Conservation (phyloP, 768 basidiomycete species). For the Tricholomella constricta region DNA sequence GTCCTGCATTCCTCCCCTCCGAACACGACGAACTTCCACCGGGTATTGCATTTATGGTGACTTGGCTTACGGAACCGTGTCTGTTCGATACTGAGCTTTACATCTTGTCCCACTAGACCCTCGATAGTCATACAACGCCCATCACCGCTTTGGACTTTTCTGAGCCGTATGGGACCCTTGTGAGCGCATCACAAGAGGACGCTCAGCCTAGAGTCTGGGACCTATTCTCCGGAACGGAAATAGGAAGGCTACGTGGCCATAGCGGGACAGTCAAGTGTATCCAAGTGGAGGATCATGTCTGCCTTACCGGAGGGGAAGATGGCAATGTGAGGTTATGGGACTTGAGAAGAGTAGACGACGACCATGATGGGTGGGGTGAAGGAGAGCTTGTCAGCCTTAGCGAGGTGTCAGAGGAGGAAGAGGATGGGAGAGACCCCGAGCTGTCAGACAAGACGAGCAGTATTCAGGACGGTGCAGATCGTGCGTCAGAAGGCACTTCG, state of each 20-base stretch:
- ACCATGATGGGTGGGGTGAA: conserved; percentile 57
- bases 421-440: conserved; percentile 48
- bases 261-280: conserved; percentile 80
- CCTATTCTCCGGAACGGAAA: conserved; percentile 83
- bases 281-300: conserved; percentile 91
- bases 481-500: conserved; percentile 32
- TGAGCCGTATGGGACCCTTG: conserved; percentile 94
- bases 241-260: conserved; percentile 85
- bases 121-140: conserved; percentile 77
- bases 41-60: conserved; percentile 96
- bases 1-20: conserved; percentile 94
- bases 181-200: conserved; percentile 86
- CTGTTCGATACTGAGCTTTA: conserved; percentile 9
- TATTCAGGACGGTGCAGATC: conserved; percentile 40
- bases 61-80: conserved; percentile 7
- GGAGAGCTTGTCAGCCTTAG: conserved; percentile 58
- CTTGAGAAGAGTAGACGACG: conserved; percentile 78
- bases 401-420: conserved; percentile 68
- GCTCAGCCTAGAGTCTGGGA: conserved; percentile 93
- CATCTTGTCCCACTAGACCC: conserved; percentile 52
- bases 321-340: conserved; percentile 90
- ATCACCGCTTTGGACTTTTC: conserved; percentile 92
- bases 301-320: conserved; percentile 89
- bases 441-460: conserved; percentile 39
- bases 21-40: conserved; percentile 95